Conservation (phyloP, 2,329 filamentous ascomycete species). For the Neospermospora avenae region DNA sequence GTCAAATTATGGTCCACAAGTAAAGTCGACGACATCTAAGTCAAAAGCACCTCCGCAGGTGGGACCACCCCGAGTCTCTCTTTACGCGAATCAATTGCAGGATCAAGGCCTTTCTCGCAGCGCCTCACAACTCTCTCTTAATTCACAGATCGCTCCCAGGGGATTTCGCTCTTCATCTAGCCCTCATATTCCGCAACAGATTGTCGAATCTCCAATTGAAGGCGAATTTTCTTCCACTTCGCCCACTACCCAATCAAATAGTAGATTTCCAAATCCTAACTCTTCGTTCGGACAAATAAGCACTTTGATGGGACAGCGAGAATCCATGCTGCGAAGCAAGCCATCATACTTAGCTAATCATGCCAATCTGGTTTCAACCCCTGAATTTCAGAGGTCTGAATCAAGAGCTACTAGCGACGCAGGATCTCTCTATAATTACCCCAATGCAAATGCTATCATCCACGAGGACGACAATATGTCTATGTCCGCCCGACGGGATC, state of each 20-base stretch:
- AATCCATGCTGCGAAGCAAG: conserved; percentile 44
- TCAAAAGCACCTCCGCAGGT: conserved; percentile 14
- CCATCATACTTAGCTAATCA: conserved; percentile 17
- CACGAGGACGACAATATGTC: conserved; percentile 64
- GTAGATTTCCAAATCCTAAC: conserved; percentile 19
- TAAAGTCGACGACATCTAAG: conserved; percentile 21
- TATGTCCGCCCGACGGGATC: conserved; percentile 61
- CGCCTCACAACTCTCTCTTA: conserved; percentile 18
- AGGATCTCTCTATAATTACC: conserved; percentile 38
- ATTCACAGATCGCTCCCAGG: conserved; percentile 9
- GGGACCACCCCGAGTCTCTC: conserved; percentile 4
- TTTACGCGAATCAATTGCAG: conserved; percentile 1
- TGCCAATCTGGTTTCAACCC: conserved; percentile 15
- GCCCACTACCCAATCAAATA: conserved; percentile 14
- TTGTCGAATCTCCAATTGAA: conserved; percentile 38
- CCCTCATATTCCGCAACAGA: conserved; percentile 33
- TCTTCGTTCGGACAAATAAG: conserved; percentile 32
- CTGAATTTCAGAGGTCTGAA: conserved; percentile 7
- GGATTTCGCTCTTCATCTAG: conserved; percentile 35
- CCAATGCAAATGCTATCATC: conserved; percentile 34
- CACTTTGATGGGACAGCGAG: conserved; percentile 54
- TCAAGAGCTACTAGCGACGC: conserved; percentile 41
- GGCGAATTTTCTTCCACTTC: conserved; percentile 20
- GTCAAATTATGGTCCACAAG: conserved; percentile 14
- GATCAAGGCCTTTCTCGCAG: conserved; percentile 13